Base-by-base conservation (phyloP, 2,329 filamentous ascomycete genomes). In the Pestalotiopsis sp. region DNA sequence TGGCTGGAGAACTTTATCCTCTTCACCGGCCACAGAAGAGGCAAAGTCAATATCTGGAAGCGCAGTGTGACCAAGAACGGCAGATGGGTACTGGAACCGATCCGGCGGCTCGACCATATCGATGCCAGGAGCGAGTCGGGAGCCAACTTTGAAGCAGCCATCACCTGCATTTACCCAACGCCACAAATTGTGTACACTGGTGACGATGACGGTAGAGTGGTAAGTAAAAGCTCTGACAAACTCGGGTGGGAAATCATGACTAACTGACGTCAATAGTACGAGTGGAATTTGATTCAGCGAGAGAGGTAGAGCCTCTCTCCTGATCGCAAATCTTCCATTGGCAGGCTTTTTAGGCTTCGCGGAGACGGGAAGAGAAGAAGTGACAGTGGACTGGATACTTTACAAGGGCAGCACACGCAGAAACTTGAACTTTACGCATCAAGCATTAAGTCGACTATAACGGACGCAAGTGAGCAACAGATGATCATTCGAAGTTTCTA, bases 131-230 rank as follows among this genome's bases (percentile, higher is more conserved):
- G 88, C 64, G 91, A 86, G 83, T 88, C 77, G 81, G 89, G 76
- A 74, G 81, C 78, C 4, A 89, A 89, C 71, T 83, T 84, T 0
- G 86, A 88, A 60, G 91, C 92, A 2, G 91, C 91, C 0, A 95
- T 98, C 70, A 97, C 93, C 49, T 97, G 93, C 77, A 92, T 99
- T 65, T 86, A 93, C 68, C 92, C 95, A 2, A 92, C 95, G 87
- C 90, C 93, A 66, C 91, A 92, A 71, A 87, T 91, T 70, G 90
- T 98, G 11, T 98, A 98, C 80, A 97, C 95, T 0, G 96, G 95
- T 3, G 96, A 98, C 82, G 96, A 98, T 72, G 92, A 94, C 71
- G 96, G 96, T 38, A 87, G 91, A 84, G 95, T 99, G 80, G 93
- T 96, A 77, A 88, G 91, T 88, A 69, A 41, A 31, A 27, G 41